phyloP scores from a whole-genome alignment of 2,329 filamentous ascomycete genomes.

The Xylariaceae sp. region DNA sequence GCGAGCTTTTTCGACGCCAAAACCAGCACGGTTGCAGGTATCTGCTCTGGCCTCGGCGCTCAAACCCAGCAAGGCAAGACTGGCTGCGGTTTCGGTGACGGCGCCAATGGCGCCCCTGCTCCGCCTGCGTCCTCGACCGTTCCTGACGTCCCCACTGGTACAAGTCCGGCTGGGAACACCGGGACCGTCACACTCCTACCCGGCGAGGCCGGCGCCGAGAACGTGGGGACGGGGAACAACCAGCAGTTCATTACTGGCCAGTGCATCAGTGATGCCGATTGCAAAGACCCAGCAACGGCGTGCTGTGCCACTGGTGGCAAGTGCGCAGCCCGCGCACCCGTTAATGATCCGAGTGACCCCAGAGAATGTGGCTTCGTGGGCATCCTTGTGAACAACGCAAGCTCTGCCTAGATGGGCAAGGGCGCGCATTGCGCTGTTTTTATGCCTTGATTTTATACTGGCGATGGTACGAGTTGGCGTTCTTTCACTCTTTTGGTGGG shows the following conservation, averaged over 20 bases:
- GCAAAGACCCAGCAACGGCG: constrained; percentile 30
- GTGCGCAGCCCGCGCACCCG: constrained; percentile 16
- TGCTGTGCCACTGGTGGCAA: constrained; percentile 21
- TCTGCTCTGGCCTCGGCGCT: constrained; percentile 39
- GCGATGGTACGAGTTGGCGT: too few species aligned
- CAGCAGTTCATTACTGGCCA: constrained; percentile 42
- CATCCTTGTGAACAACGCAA: too few species aligned
- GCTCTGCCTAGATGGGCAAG: too few species aligned
- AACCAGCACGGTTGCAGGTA: constrained; percentile 29
- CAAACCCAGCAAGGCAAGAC: constrained; percentile 39
- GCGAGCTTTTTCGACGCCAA: too few species aligned
- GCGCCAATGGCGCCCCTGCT: background rate
- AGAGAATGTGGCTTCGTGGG: constrained; percentile 20
- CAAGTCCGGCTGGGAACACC: background rate
- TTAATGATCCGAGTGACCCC: constrained; percentile 11
- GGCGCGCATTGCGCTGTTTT: too few species aligned
- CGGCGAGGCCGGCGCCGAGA: constrained; percentile 32
- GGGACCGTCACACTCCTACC: constrained; percentile 8
- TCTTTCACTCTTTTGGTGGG: too few species aligned
- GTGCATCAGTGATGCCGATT: constrained; percentile 41
- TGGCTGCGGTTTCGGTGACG: constrained; percentile 39
- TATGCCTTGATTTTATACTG: too few species aligned
- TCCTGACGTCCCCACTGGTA: background rate
- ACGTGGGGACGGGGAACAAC: constrained; percentile 36
- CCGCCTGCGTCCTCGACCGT: background rate